These are phyloP conservation scores for Coemansia nantahalensis DNA, from an alignment of 192 early-diverging fungal genomes.

Conservation along the genomic window DNA sequence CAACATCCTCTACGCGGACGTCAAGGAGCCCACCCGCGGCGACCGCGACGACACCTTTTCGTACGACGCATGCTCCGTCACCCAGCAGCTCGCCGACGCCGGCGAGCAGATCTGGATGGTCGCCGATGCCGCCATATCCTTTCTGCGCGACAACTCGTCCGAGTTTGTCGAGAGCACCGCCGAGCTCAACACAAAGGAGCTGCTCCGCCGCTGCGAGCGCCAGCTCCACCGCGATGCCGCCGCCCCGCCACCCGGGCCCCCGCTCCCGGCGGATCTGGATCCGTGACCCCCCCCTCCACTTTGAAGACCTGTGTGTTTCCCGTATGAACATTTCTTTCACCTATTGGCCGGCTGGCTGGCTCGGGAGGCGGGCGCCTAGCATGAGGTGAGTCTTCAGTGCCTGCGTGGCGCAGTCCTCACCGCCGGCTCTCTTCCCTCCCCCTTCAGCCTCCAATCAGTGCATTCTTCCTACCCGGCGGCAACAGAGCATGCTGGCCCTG, in stretches of 20 bases:
- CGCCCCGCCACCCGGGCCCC: too few relatives aligned
- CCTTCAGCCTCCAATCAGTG: too few relatives aligned
- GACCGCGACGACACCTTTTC: slow-evolving; percentile 64
- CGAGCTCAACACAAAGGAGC: slow-evolving; percentile 53
- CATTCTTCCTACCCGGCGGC: too few relatives aligned
- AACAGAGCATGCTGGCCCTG: not conserved
- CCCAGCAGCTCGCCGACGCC: slow-evolving; percentile 65
- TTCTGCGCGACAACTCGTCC: slow-evolving; percentile 39
- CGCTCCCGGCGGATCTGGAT: too few relatives aligned
- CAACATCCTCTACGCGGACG: slow-evolving; percentile 85
- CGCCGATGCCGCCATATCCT: slow-evolving; percentile 41
- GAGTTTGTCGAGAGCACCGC: slow-evolving; percentile 39
- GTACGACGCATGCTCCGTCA: slow-evolving; percentile 64
- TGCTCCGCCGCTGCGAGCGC: slow-evolving; percentile 44
- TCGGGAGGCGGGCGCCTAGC: too few relatives aligned
- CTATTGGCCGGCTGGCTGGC: too few relatives aligned
- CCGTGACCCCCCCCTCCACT: too few relatives aligned
- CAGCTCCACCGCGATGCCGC: slow-evolving; percentile 11
- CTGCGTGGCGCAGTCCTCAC: too few relatives aligned
- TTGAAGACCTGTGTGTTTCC: too few relatives aligned
- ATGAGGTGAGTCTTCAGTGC: too few relatives aligned
- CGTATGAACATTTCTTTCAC: too few relatives aligned
- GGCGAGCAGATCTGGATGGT: slow-evolving; percentile 68
- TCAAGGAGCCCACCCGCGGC: slow-evolving; percentile 75
- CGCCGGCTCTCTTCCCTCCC: too few relatives aligned